Evolutionary conservation across 1,139 yeast species (phyloP), one percentile per base, ranked within the genome.

Genomic region (Hyphopichia wangnamkhiaoensis): DNA sequence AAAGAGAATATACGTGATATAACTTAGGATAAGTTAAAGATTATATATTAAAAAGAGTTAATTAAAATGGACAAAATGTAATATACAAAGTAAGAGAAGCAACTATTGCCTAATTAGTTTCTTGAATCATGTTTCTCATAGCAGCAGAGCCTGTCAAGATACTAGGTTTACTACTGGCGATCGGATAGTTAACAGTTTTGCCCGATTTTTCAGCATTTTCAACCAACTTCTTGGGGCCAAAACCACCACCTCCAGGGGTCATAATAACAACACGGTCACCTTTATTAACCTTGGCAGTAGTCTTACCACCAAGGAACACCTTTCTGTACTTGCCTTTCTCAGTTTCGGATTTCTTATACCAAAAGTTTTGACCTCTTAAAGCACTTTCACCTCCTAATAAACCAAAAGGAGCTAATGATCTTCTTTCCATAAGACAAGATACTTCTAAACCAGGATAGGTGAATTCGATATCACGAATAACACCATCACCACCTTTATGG

Each of bases 201-300:
- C 26, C 26, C 17, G 32, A 15, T 6, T 38, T 24, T 4, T 40
- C 44, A 4, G 31, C 41, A 12, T 33, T 35, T 6, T 34, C 40
- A 4, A 21, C 23, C 25, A 33, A 21, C 18, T 38, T 39, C n/a
- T 30, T 35, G 4, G 50, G 36, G 1, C 78, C 78, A 54, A 54
- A 73, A 2, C 77, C 78, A n/a, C 78, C 78, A 13, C 78, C 78
- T 17, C 78, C 78, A 1, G 78, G 78, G 0, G 78, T 69, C 56
- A 53, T 50, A 26, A 73, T 71, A 2, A 68, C 53, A 4, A 73
- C 59, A 40, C 76, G 55, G 43, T 73, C 78, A 6, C 78, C 78
- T 37, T 61, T 63, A 3, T 48, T 46, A 9, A 70, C 66, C 40
- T 53, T 59, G 5, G 71, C 68, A 2, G 74, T 63, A 46, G 71